Conservation (phyloP, 192 early-diverging fungal species). For the Coemansia sp. region DNA sequence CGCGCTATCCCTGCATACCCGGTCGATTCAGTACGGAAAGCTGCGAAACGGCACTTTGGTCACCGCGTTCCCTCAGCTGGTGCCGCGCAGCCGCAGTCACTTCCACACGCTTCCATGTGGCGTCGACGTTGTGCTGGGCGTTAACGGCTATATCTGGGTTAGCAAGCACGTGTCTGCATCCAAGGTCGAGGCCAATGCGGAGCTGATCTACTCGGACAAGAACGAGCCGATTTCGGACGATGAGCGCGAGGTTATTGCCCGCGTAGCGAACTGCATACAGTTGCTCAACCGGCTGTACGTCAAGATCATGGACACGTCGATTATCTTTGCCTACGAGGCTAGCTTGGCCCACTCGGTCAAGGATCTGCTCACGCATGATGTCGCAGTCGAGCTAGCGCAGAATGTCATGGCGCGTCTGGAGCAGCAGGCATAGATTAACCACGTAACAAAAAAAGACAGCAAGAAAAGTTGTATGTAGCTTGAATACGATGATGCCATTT, state of each 20-base stretch:
- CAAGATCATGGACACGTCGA: slow-evolving; percentile 85
- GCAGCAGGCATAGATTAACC: slow-evolving; percentile 10
- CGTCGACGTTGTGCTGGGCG: slow-evolving; percentile 88
- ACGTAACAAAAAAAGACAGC: not conserved
- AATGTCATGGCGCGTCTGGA: slow-evolving; percentile 30
- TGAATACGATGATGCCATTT: slow-evolving; percentile 1
- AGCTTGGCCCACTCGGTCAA: slow-evolving; percentile 62
- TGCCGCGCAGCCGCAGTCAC: slow-evolving; percentile 92
- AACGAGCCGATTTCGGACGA: slow-evolving; percentile 80
- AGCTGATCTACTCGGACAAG: slow-evolving; percentile 81
- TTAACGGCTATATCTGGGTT: slow-evolving; percentile 98
- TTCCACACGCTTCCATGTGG: slow-evolving; percentile 90
- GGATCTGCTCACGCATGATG: slow-evolving; percentile 60
- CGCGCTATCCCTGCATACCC: slow-evolving; percentile 82
- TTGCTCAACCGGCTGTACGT: slow-evolving; percentile 76
- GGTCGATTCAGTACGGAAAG: slow-evolving; percentile 89
- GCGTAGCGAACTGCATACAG: slow-evolving; percentile 84
- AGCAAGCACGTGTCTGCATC: slow-evolving; percentile 68
- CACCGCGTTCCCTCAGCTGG: slow-evolving; percentile 79
- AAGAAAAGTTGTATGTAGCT: not conserved
- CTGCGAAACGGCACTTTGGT: slow-evolving; percentile 79
- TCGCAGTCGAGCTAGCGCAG: slow-evolving; percentile 47
- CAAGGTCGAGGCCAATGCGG: slow-evolving; percentile 71
- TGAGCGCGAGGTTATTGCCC: slow-evolving; percentile 82
- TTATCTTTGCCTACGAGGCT: slow-evolving; percentile 90